Evolutionary conservation across 2,329 filamentous ascomycete species (phyloP).

Genomic region (Microcyclospora tardicrescens): DNA sequence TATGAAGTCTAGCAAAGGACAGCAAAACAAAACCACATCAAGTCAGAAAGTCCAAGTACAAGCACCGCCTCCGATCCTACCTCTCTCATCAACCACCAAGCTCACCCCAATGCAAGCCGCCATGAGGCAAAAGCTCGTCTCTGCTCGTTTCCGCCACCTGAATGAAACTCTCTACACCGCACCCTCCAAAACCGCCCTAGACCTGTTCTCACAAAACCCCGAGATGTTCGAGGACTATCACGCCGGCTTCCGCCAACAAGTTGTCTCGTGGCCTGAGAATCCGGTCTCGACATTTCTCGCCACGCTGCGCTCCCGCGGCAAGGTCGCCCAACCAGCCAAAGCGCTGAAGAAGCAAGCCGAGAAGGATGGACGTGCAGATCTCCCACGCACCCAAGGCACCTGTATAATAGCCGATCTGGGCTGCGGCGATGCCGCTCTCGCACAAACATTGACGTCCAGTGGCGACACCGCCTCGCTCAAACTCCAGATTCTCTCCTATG

Average conservation of each 20-base stretch:
- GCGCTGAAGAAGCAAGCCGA: constrained; percentile 22
- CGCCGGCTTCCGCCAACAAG: constrained; percentile 88
- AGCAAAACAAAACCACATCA: constrained; percentile 1
- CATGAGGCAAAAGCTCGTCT: constrained; percentile 90
- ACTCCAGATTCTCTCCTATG: constrained; percentile 69
- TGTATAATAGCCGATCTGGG: constrained; percentile 83
- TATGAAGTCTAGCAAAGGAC: constrained; percentile 4
- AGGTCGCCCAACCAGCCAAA: constrained; percentile 25
- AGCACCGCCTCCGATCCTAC: constrained; percentile 18
- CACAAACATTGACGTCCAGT: constrained; percentile 48
- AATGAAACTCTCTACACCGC: constrained; percentile 95
- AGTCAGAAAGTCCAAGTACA: not conserved
- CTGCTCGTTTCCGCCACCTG: constrained; percentile 89
- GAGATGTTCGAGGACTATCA: constrained; percentile 97
- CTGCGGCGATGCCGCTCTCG: constrained; percentile 80
- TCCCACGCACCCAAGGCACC: constrained; percentile 58
- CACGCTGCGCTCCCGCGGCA: constrained; percentile 56
- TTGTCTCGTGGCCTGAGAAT: constrained; percentile 92
- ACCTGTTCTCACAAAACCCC: constrained; percentile 69
- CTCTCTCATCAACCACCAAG: constrained; percentile 36
- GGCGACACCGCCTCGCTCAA: constrained; percentile 50
- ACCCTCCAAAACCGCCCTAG: constrained; percentile 69
- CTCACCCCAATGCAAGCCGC: constrained; percentile 85
- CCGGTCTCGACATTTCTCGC: constrained; percentile 78
- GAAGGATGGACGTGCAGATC: constrained; percentile 19